Conservation (phyloP, 2,329 filamentous ascomycete species). For the Claviceps africana region DNA sequence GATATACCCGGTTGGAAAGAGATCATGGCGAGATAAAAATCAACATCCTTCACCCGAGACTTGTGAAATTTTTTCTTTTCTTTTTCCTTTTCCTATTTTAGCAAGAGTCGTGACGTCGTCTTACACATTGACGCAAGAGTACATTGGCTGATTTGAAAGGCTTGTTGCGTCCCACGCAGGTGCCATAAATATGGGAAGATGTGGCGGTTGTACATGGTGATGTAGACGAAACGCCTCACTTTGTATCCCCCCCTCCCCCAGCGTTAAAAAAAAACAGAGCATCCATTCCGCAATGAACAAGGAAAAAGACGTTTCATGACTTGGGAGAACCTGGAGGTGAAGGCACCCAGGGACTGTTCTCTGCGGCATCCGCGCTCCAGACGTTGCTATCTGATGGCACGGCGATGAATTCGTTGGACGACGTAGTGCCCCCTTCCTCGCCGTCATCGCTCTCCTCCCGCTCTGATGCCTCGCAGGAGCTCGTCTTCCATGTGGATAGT, state of each 20-base stretch:
- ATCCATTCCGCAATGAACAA: neutral
- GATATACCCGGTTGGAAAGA: neutral
- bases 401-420: slow-evolving; percentile 34
- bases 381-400: slow-evolving; percentile 30
- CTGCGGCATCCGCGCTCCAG: slow-evolving; percentile 26
- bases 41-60: too few species aligned
- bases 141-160: neutral
- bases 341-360: slow-evolving; percentile 32
- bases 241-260: neutral
- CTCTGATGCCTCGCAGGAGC: slow-evolving; percentile 24
- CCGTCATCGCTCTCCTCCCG: slow-evolving; percentile 22
- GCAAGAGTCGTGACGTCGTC: neutral
- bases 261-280: neutral
- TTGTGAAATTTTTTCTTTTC: too few species aligned
- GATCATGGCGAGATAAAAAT: too few species aligned
- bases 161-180: neutral
- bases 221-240: neutral
- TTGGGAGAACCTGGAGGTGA: slow-evolving; percentile 11
- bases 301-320: neutral
- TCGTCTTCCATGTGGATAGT: slow-evolving; percentile 39
- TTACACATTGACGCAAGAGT: neutral
- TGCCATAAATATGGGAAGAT: neutral
- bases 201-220: neutral
- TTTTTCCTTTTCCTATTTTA: neutral
- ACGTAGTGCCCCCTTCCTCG: slow-evolving; percentile 16